These are phyloP conservation scores for Byssothecium circinans DNA, from an alignment of 2,329 filamentous ascomycete species.

Conservation along the genomic window DNA sequence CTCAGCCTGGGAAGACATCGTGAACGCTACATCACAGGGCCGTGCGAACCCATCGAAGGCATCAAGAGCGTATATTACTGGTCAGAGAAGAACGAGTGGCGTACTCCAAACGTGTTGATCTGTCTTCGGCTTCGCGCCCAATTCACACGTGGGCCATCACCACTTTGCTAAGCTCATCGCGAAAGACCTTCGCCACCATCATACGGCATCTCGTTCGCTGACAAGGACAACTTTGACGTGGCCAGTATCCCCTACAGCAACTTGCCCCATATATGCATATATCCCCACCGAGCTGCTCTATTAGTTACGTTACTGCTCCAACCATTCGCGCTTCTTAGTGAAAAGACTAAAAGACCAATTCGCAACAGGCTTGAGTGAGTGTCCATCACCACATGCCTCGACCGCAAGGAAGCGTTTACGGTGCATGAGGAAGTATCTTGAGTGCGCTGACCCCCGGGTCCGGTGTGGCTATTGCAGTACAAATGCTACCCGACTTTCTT, in stretches of 20 bases:
- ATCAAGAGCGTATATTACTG: background rate
- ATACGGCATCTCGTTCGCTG: slow-evolving; percentile 55
- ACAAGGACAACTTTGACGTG: slow-evolving; percentile 58
- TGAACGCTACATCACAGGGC: background rate
- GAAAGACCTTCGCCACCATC: slow-evolving; percentile 41
- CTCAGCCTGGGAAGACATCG: background rate
- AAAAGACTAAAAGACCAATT: slow-evolving; percentile 62
- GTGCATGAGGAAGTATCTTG: slow-evolving; percentile 45
- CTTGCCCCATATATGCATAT: slow-evolving; percentile 50
- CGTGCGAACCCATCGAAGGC: background rate
- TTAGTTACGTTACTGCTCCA: slow-evolving; percentile 50
- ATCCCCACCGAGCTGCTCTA: slow-evolving; percentile 49
- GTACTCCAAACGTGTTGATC: background rate
- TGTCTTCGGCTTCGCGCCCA: background rate
- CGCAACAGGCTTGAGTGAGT: slow-evolving; percentile 59
- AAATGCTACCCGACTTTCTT: slow-evolving; percentile 54
- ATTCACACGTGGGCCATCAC: background rate
- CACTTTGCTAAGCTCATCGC: background rate
- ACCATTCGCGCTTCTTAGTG: slow-evolving; percentile 57
- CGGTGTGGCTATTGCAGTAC: slow-evolving; percentile 53
- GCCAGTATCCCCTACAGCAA: slow-evolving; percentile 50
- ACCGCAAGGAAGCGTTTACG: slow-evolving; percentile 56
- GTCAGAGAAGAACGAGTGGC: background rate
- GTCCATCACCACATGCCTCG: slow-evolving; percentile 56
- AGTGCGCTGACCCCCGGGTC: slow-evolving; percentile 58